Conservation (phyloP, 1,284 basidiomycete genomes). For the Cutaneotrichosporon cutaneum region DNA sequence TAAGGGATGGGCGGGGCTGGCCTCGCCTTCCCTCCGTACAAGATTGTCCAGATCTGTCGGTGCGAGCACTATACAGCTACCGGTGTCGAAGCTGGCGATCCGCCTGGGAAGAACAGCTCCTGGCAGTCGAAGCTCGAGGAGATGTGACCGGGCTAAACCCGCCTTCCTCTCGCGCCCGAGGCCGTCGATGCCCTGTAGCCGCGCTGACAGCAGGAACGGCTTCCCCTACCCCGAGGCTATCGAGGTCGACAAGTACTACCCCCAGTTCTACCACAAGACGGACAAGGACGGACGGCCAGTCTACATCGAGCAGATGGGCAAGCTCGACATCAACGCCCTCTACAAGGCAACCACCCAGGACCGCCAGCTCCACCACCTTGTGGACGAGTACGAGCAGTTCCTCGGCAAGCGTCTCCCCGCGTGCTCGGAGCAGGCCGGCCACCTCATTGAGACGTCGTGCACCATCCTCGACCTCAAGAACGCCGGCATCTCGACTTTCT, state of each 20-base stretch:
- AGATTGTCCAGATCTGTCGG: no score
- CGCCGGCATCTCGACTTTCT: slow-evolving; percentile 81
- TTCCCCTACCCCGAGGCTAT: slow-evolving; percentile 86
- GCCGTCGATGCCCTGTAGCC: neutral
- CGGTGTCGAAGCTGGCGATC: neutral
- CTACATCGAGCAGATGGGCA: slow-evolving; percentile 91
- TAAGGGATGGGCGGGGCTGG: neutral
- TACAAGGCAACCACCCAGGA: slow-evolving; percentile 81
- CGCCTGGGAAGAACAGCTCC: no score
- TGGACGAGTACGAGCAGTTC: slow-evolving; percentile 93
- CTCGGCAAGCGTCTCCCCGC: slow-evolving; percentile 76
- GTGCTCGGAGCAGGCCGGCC: slow-evolving; percentile 65
- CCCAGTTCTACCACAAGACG: slow-evolving; percentile 93
- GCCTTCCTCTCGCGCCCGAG: neutral
- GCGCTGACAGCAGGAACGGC: slow-evolving; percentile 58
- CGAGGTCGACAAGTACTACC: slow-evolving; percentile 87
- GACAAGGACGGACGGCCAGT: slow-evolving; percentile 96
- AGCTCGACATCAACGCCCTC: slow-evolving; percentile 80
- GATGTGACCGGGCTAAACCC: no score
- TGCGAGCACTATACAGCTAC: neutral
- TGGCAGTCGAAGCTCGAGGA: no score
- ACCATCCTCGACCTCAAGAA: slow-evolving; percentile 91
- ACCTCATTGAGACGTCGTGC: slow-evolving; percentile 95
- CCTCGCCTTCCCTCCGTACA: neutral
- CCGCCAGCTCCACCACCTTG: slow-evolving; percentile 83